A percentile compares a stretch with the other conserved stretches of the same genome.
Conservation (phyloP, 805 yeast species). For the Teunomyces stri region DNA sequence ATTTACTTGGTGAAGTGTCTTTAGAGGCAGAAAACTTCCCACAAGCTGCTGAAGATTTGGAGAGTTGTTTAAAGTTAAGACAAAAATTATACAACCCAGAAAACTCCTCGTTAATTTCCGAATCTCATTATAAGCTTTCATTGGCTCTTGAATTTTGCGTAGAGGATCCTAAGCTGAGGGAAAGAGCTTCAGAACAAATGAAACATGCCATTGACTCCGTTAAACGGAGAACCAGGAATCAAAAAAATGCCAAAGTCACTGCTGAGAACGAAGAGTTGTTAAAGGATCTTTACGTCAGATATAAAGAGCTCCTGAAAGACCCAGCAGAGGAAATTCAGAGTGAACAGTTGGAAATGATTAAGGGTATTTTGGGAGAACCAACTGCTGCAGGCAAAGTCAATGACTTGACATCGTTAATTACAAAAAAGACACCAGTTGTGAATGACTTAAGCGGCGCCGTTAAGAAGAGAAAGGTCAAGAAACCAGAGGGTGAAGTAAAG, state of each 20-base stretch:
- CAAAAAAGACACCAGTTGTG: slow-evolving; percentile 38
- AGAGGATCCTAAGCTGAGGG: slow-evolving; percentile 48
- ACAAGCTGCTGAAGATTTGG: slow-evolving; percentile 73
- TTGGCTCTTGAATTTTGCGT: slow-evolving; percentile 71
- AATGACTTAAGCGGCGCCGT: slow-evolving; percentile 37
- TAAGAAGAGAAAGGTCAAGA: slow-evolving; percentile 41
- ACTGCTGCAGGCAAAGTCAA: slow-evolving; percentile 38
- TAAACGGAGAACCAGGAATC: slow-evolving; percentile 40
- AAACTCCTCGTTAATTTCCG: slow-evolving; percentile 62
- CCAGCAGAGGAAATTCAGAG: slow-evolving; percentile 48
- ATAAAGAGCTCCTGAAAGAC: slow-evolving; percentile 52
- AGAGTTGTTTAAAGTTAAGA: slow-evolving; percentile 54
- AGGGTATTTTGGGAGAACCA: slow-evolving; percentile 56
- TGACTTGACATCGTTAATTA: slow-evolving; percentile 62
- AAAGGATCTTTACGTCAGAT: slow-evolving; percentile 54
- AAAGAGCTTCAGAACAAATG: slow-evolving; percentile 54
- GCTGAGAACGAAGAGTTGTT: slow-evolving; percentile 47
- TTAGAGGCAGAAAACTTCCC: slow-evolving; percentile 84
- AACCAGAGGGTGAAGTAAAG: not conserved
- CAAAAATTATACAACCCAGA: slow-evolving; percentile 46
- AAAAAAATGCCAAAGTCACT: slow-evolving; percentile 39
- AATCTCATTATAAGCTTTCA: slow-evolving; percentile 77
- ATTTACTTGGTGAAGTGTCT: slow-evolving; percentile 83
- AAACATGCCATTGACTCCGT: slow-evolving; percentile 47
- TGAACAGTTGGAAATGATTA: slow-evolving; percentile 52